Base-by-base conservation (phyloP, 1,284 basidiomycete species). In the Erythrobasidium hasegawianum region DNA sequence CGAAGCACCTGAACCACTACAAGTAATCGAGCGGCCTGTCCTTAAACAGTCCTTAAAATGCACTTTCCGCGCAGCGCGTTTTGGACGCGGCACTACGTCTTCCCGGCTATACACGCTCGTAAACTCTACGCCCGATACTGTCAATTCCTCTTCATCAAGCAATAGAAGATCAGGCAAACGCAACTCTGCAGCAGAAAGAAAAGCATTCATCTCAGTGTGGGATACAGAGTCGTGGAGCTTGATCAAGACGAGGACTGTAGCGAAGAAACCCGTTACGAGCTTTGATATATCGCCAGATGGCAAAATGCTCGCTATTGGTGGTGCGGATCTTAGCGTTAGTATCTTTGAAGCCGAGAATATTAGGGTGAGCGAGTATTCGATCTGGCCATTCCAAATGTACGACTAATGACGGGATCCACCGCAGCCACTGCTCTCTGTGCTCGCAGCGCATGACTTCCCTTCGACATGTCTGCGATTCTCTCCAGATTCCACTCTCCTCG, bases 401-500 rank as follows among this genome's bases (percentile, higher is more conserved):
- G n/a, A n/a, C n/a, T n/a, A n/a, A n/a, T n/a, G n/a, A n/a, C n/a
- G n/a, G n/a, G n/a, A n/a, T n/a, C n/a, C n/a, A n/a, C 3, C 49
- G 8, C 71, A 96, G 91, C 91, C 93, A 0, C 78, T 94, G 9
- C 79, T 91, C 38, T 87, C 87, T 38, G 94, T 98, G 68, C 81
- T 97, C 55, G 89, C 91, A 76, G 89, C 94, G 0, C 96, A 98
- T 77, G 90, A 93, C 70, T 95, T 98, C 77, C 91, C 96, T 1
- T 85, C 91, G 1, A 98, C 95, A 0, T 86, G 88, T 1, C 79
- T 98, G 64, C 84, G 84, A 65, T 97, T 98, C 81, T 94, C 88
- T 75, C 88, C 91, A 0, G 81, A 85, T 3, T 87, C 87, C 14
- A 84, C 81, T 18, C 72, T 94, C n/a, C 83, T 98, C n/a, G 83